These are phyloP conservation scores for Aspergillus homomorphus DNA, from an alignment of 495 filamentous ascomycete species.

Conservation along the genomic window DNA sequence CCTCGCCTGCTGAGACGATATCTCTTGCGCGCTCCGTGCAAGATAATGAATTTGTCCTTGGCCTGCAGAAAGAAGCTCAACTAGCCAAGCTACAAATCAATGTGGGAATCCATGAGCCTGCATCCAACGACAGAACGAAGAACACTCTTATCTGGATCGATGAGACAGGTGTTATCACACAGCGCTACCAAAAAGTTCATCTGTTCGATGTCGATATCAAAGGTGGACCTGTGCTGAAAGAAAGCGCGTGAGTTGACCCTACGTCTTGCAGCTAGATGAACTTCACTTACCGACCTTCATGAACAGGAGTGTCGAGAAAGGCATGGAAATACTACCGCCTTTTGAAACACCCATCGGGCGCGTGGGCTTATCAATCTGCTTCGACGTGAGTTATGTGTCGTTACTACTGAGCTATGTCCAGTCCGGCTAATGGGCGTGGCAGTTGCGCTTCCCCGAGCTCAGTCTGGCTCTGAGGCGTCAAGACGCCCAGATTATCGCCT, in stretches of 20 bases:
- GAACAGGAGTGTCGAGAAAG: slow-evolving; percentile 56
- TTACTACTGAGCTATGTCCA: background rate
- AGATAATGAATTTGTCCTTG: slow-evolving; percentile 63
- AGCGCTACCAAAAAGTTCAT: slow-evolving; percentile 75
- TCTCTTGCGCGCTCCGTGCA: slow-evolving; percentile 59
- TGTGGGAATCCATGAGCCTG: slow-evolving; percentile 84
- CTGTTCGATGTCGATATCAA: slow-evolving; percentile 72
- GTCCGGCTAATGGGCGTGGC: background rate
- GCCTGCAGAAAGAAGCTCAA: slow-evolving; percentile 64
- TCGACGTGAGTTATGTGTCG: slow-evolving; percentile 59
- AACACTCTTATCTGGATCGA: slow-evolving; percentile 72
- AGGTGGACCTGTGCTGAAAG: slow-evolving; percentile 58
- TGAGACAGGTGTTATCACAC: slow-evolving; percentile 55
- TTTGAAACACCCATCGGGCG: slow-evolving; percentile 70
- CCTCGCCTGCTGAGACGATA: slow-evolving; percentile 61
- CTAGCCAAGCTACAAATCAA: slow-evolving; percentile 65
- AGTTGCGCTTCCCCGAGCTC: slow-evolving; percentile 78
- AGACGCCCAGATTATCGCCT: slow-evolving; percentile 74
- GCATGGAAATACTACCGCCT: slow-evolving; percentile 58
- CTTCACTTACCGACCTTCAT: background rate
- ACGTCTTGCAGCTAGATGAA: background rate
- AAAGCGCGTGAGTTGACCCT: slow-evolving; percentile 48
- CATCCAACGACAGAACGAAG: slow-evolving; percentile 52
- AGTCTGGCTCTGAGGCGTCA: slow-evolving; percentile 62
- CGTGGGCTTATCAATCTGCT: slow-evolving; percentile 80